Evolutionary conservation across 164 flowering plant species (phyloP).

Genomic region (Macadamia tetraphylla): DNA sequence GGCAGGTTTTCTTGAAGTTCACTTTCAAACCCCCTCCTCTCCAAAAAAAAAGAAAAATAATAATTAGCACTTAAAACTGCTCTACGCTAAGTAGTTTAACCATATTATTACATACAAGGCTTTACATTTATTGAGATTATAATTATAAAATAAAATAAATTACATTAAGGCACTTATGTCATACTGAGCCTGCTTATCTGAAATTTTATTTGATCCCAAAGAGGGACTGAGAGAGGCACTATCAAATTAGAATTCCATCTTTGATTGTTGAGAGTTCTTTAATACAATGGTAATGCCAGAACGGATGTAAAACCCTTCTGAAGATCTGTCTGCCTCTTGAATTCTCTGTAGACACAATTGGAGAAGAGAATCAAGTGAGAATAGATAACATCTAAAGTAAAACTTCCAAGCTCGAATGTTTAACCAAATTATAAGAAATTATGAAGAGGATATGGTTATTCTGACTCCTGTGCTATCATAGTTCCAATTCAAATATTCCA

Average conservation of each 20-base stretch:
- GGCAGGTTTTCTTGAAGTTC: too few relatives aligned
- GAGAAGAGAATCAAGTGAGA: background rate
- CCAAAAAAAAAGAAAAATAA: too few relatives aligned
- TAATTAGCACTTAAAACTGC: too few relatives aligned
- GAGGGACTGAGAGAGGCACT: background rate
- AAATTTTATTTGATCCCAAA: slow-evolving; percentile 7
- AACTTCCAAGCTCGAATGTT: background rate
- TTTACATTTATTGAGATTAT: too few relatives aligned
- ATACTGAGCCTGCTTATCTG: background rate
- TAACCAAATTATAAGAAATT: background rate
- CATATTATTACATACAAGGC: too few relatives aligned
- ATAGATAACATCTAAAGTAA: background rate
- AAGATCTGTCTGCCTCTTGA: slow-evolving; percentile 87
- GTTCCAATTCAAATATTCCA: too few relatives aligned
- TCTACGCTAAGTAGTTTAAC: too few relatives aligned
- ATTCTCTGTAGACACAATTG: slow-evolving; percentile 45
- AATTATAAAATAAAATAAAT: background rate
- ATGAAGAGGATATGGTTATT: too few relatives aligned
- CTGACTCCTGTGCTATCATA: too few relatives aligned
- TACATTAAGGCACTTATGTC: slow-evolving; percentile 4
- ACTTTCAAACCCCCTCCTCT: too few relatives aligned
- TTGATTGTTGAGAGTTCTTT: slow-evolving; percentile 57
- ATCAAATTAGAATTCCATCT: slow-evolving; percentile 70
- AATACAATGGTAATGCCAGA: slow-evolving; percentile 72
- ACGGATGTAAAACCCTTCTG: slow-evolving; percentile 87